A percentile compares a stretch with the other conserved stretches of the same genome.
phyloP scores from a whole-genome alignment of 2,329 filamentous ascomycete genomes.

The Cyphellophora attinorum region DNA sequence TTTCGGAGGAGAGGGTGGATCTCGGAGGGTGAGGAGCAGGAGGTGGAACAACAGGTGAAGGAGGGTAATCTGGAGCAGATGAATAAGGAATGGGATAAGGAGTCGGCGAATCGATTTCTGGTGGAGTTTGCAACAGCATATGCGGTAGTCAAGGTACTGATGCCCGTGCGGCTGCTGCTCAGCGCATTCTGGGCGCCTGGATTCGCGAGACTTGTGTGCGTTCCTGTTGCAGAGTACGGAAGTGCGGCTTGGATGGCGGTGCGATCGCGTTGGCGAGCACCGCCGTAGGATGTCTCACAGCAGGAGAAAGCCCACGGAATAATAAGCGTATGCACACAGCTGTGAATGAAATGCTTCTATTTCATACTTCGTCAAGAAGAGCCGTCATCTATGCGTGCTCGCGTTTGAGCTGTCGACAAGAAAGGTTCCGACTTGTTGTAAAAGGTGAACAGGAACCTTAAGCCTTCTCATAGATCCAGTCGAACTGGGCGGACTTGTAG shows the following conservation, averaged over 20 bases:
- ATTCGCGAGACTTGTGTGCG: slow-evolving; percentile 71
- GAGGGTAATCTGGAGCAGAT: slow-evolving; percentile 5
- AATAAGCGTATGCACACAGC: too few species aligned
- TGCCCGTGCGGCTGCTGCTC: slow-evolving; percentile 65
- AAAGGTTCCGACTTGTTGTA: too few species aligned
- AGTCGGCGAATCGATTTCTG: slow-evolving; percentile 36
- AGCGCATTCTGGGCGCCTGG: slow-evolving; percentile 88
- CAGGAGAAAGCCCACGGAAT: too few species aligned
- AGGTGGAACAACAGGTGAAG: slow-evolving; percentile 31
- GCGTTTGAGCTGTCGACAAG: too few species aligned
- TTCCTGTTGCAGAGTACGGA: too few species aligned
- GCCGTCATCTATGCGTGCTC: too few species aligned
- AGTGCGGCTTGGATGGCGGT: too few species aligned
- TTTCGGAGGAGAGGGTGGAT: slow-evolving; percentile 77
- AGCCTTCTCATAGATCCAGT: slow-evolving; percentile 96
- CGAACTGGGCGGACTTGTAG: slow-evolving; percentile 76
- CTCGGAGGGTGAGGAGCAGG: slow-evolving; percentile 38
- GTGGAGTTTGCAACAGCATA: slow-evolving; percentile 77
- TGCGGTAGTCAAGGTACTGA: slow-evolving; percentile 74
- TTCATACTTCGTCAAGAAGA: too few species aligned
- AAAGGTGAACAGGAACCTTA: too few species aligned
- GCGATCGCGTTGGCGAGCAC: too few species aligned
- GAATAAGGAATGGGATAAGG: slow-evolving; percentile 1
- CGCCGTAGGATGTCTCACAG: too few species aligned
- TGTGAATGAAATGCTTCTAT: too few species aligned